These are phyloP conservation scores for Stentor coeruleus DNA, from an alignment of 73 alveolate species.

Conservation along the genomic window DNA sequence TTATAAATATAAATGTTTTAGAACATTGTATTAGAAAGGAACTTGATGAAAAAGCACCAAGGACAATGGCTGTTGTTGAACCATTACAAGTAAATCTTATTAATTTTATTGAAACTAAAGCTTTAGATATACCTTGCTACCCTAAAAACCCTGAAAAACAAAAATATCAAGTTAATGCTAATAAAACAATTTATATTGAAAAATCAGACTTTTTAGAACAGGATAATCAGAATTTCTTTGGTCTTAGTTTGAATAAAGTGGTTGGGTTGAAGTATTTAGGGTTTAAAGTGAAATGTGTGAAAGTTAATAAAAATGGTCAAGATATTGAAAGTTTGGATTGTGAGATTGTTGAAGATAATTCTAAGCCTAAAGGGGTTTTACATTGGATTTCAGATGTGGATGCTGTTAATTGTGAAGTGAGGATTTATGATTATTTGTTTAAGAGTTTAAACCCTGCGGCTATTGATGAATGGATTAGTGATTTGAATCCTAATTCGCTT, in stretches of 20 bases:
- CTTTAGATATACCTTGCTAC: constrained; percentile 81
- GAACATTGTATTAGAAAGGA: constrained; percentile 94
- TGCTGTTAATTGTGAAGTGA: constrained; percentile 74
- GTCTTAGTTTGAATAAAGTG: constrained; percentile 88
- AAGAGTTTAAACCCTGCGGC: constrained; percentile 73
- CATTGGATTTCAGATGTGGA: constrained; percentile 96
- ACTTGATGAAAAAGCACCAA: constrained; percentile 88
- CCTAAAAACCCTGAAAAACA: constrained; percentile 87
- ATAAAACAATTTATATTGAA: constrained; percentile 80
- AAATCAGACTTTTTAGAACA: constrained; percentile 84
- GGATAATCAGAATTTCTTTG: constrained; percentile 84
- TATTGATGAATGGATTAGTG: constrained; percentile 78
- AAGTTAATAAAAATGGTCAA: constrained; percentile 71
- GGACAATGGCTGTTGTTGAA: constrained; percentile 93
- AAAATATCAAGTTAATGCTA: constrained; percentile 61
- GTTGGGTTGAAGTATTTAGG: constrained; percentile 93
- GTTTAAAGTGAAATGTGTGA: constrained; percentile 61
- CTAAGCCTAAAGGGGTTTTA: constrained; percentile 88
- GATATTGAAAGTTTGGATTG: constrained; percentile 66
- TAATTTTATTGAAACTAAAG: constrained; percentile 58
- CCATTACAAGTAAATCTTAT: constrained; percentile 82
- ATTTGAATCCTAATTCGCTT: constrained; percentile 84
- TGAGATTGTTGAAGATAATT: constrained; percentile 61
- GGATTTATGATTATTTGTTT: constrained; percentile 89
- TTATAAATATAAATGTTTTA: constrained; percentile 80